phyloP scores from a whole-genome alignment of 1,284 basidiomycete genomes.

The Sanguinoderma infundibulare region DNA sequence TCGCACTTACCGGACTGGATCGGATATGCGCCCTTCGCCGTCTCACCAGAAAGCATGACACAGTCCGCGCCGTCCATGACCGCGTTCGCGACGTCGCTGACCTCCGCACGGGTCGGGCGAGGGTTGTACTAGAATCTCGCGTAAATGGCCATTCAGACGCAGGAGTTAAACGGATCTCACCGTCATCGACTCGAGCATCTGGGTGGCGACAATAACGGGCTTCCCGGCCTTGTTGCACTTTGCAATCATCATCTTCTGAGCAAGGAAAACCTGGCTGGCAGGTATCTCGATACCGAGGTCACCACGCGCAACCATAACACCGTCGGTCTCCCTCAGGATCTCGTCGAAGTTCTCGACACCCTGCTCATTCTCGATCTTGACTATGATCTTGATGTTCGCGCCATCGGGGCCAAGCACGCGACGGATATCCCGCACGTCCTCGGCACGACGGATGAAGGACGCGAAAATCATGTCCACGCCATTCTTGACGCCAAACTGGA shows the following conservation, averaged over 20 bases:
- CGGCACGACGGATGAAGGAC: slow-evolving; percentile 92
- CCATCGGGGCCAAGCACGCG: slow-evolving; percentile 91
- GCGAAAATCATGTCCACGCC: slow-evolving; percentile 99
- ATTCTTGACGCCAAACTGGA: slow-evolving; percentile 96
- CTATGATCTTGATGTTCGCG: slow-evolving; percentile 95
- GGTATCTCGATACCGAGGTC: slow-evolving; percentile 99
- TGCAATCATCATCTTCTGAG: slow-evolving; percentile 99
- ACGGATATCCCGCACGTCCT: slow-evolving; percentile 93
- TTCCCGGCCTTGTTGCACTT: slow-evolving; percentile 98
- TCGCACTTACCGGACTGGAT: slow-evolving; percentile 80
- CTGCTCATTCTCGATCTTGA: slow-evolving; percentile 99
- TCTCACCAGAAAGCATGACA: slow-evolving; percentile 98
- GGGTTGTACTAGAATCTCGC: slow-evolving; percentile 92
- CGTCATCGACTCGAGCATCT: slow-evolving; percentile 99
- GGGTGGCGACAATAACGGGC: slow-evolving; percentile 98
- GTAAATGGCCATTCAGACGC: no score
- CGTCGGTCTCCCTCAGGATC: slow-evolving; percentile 90
- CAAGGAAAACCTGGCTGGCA: slow-evolving; percentile 95
- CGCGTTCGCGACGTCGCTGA: slow-evolving; percentile 97
- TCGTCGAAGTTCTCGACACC: slow-evolving; percentile 98
- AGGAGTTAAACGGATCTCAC: slow-evolving; percentile 46
- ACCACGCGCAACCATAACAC: slow-evolving; percentile 99
- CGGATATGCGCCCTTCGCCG: slow-evolving; percentile 94
- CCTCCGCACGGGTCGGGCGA: slow-evolving; percentile 93
- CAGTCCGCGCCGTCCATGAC: slow-evolving; percentile 97